These are phyloP conservation scores for Lepidium aucheri DNA, from an alignment of 345 rosid genomes.

Conservation along the genomic window DNA sequence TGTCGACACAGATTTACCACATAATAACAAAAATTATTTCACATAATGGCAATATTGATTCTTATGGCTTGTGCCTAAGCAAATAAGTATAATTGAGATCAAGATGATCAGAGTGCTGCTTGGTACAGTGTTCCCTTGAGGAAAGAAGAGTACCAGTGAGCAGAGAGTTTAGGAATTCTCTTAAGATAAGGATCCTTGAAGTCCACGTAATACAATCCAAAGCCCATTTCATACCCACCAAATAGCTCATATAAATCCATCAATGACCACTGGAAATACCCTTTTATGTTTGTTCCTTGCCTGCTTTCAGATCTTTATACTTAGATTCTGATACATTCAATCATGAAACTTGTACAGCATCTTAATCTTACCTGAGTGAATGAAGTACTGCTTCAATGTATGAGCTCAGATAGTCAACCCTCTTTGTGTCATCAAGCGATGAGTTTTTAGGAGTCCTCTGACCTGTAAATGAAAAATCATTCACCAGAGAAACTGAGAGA, in stretches of 20 bases:
- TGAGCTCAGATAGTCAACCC: conserved; percentile 35
- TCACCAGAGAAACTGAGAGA: not conserved
- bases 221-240: conserved; percentile 29
- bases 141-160: conserved; percentile 36
- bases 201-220: conserved; percentile 41
- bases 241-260: conserved; percentile 36
- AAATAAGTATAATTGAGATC: not conserved
- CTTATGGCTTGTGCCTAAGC: not conserved
- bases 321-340: not conserved
- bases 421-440: conserved; percentile 36
- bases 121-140: conserved; percentile 29
- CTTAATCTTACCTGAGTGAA: conserved; percentile 34
- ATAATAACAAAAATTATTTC: too few species aligned
- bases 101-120: not conserved
- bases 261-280: conserved; percentile 45
- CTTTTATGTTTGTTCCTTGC: conserved; percentile 44
- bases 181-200: conserved; percentile 35
- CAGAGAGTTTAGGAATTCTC: conserved; percentile 44
- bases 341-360: not conserved
- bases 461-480: conserved; percentile 28
- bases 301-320: conserved; percentile 3
- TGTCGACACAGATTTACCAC: not conserved
- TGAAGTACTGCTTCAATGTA: conserved; percentile 42
- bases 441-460: conserved; percentile 29
- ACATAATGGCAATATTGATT: not conserved